These are phyloP conservation scores for Blastocystis sp. DNA, from an alignment of 352 stramenopile genomes.

Conservation along the genomic window DNA sequence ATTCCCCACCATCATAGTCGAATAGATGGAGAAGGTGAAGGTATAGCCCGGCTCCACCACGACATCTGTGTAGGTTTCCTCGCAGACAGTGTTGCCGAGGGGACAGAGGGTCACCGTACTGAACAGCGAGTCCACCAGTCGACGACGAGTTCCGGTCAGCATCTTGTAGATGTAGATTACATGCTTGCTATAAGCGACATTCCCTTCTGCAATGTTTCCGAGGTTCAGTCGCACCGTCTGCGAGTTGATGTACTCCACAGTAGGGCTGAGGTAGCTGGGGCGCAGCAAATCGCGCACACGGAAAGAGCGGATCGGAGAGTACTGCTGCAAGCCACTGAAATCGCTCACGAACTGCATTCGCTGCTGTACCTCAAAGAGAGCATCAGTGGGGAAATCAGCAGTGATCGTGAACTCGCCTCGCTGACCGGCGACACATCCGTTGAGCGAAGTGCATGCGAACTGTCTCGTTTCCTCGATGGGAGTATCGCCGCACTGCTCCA, in stretches of 20 bases:
- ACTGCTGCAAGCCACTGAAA: not conserved
- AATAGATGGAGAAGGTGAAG: constrained; percentile 38
- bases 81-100: not conserved
- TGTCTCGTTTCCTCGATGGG: not conserved
- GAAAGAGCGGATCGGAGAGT: not conserved
- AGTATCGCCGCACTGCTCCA: not conserved
- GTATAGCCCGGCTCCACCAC: constrained; percentile 28
- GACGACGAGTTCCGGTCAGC: not conserved
- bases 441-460: not conserved
- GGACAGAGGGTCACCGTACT: constrained; percentile 19
- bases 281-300: not conserved
- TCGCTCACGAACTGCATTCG: not conserved
- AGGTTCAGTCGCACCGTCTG: constrained; percentile 38
- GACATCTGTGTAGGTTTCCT: constrained; percentile 11
- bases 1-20: not conserved
- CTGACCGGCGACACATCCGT: not conserved
- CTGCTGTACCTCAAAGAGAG: constrained; percentile 1
- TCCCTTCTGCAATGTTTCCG: not conserved
- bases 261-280: not conserved
- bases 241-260: not conserved
- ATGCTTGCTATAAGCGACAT: not conserved
- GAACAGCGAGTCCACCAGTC: constrained; percentile 46
- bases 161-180: constrained; percentile 44
- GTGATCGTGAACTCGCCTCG: not conserved
- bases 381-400: not conserved